Evolutionary conservation across 2,329 filamentous ascomycete species (phyloP).

Genomic region (Didymella pomorum): DNA sequence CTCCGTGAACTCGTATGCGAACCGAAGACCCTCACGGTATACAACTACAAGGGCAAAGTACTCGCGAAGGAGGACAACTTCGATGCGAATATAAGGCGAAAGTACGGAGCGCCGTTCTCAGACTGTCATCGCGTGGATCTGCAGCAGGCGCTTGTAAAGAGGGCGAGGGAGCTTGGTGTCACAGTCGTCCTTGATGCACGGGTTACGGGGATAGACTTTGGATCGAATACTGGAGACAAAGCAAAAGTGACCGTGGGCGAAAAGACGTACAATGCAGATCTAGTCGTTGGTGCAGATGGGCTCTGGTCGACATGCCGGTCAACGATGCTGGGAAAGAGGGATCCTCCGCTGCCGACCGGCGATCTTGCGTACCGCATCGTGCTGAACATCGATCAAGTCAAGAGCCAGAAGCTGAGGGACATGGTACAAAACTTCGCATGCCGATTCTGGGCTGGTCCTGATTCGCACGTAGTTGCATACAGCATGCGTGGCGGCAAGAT

Average conservation of each 20-base stretch:
- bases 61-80: conserved; percentile 63
- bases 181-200: conserved; percentile 59
- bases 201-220: conserved; percentile 60
- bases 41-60: conserved; percentile 60
- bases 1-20: conserved; percentile 52
- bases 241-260: conserved; percentile 55
- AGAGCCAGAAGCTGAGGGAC: conserved; percentile 59
- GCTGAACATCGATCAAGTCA: conserved; percentile 61
- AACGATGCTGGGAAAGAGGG: conserved; percentile 28
- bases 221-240: conserved; percentile 36
- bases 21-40: conserved; percentile 61
- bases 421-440: conserved; percentile 63
- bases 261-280: conserved; percentile 57
- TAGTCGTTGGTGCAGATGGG: conserved; percentile 71
- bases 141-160: conserved; percentile 61
- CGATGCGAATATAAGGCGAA: conserved; percentile 60
- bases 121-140: conserved; percentile 70
- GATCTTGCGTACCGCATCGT: conserved; percentile 72
- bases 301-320: conserved; percentile 67
- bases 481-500: conserved; percentile 65
- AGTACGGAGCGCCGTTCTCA: conserved; percentile 66
- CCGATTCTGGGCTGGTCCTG: conserved; percentile 71
- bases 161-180: conserved; percentile 64
- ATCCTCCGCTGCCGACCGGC: conserved; percentile 59
- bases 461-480: conserved; percentile 69